Evolutionary conservation across 169 alveolate genomes (phyloP), one percentile per base, ranked within the genome.

Genomic region (Cryptosporidium ubiquitum): DNA sequence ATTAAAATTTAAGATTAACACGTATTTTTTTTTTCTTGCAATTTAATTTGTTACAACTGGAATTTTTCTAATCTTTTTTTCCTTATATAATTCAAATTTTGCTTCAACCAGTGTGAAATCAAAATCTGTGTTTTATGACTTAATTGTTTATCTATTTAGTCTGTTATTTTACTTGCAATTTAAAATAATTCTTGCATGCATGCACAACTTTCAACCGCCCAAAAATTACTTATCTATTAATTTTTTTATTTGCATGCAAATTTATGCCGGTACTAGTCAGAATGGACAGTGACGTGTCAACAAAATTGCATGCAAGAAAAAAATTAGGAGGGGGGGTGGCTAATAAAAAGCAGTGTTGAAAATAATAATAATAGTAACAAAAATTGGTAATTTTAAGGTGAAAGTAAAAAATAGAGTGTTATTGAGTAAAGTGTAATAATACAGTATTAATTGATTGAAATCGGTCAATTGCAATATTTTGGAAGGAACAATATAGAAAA

Each of bases 221-320:
- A n/a, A 10, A 4, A 55, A 20, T 26, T 0, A 55, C 20, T 26
- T 2, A 31, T 23, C 29, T 35, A 55, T 55, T 55, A n/a, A n/a
- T 51, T 51, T 51, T 51, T n/a, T 23, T 7, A 55, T 55, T n/a
- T 55, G 66, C 66, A 55, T 55, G 66, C n/a, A 35, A 35, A 55
- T 26, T 55, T 23, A 0, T 23, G 35, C 66, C 66, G 66, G 66
- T 26, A 55, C 37, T 55, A 20, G 35, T 55, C 29, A 55, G 5
- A 51, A 55, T 20, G 16, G 66, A 35, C 66, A 55, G 31, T 55
- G 2, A 55, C 66, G 66, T 55, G 66, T 55, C 66, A 55, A 26
- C 29, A 55, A 55, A 55, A 55, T 23, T 55, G 66, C 66, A 55
- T 55, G 66, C 66, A 55, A n/a, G 37, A 55, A 55, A 52, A 55